phyloP scores from a whole-genome alignment of 2,329 filamentous ascomycete species.

The Pseudogymnoascus sp. region DNA sequence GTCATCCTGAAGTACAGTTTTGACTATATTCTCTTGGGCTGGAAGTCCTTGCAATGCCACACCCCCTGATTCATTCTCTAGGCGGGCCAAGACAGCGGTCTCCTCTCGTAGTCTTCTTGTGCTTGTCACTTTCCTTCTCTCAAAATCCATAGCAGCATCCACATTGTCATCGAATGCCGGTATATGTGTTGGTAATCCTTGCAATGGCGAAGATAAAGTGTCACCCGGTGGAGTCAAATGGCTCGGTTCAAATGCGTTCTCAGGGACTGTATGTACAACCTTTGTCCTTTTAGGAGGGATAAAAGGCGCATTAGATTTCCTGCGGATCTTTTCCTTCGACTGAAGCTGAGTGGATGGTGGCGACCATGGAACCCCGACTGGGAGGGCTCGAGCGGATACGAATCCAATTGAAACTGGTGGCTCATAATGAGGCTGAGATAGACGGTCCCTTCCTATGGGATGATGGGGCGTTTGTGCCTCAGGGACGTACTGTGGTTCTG shows the following conservation, averaged over 20 bases:
- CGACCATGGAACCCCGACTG: constrained; percentile 11
- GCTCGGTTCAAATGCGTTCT: neutral
- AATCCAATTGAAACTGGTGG: neutral
- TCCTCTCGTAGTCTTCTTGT: constrained; percentile 25
- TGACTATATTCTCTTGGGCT: neutral
- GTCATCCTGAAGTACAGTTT: constrained; percentile 19
- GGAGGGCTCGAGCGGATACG: constrained; percentile 2
- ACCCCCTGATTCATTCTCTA: neutral
- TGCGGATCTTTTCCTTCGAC: constrained; percentile 4
- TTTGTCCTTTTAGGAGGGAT: constrained; percentile 16
- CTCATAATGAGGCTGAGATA: neutral
- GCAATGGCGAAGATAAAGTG: neutral
- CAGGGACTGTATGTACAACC: neutral
- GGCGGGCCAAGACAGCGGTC: neutral
- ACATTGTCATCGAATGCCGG: constrained; percentile 17
- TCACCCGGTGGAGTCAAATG: neutral
- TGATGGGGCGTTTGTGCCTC: neutral
- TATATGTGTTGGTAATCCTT: neutral
- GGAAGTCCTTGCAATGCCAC: neutral
- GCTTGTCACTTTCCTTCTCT: constrained; percentile 25
- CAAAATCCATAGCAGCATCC: constrained; percentile 28
- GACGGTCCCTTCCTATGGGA: neutral
- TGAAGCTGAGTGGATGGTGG: constrained; percentile 11
- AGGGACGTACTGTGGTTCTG: neutral
- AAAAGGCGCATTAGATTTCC: constrained; percentile 21